phyloP scores from a whole-genome alignment of 345 rosid species.

The Nasturtium officinale region DNA sequence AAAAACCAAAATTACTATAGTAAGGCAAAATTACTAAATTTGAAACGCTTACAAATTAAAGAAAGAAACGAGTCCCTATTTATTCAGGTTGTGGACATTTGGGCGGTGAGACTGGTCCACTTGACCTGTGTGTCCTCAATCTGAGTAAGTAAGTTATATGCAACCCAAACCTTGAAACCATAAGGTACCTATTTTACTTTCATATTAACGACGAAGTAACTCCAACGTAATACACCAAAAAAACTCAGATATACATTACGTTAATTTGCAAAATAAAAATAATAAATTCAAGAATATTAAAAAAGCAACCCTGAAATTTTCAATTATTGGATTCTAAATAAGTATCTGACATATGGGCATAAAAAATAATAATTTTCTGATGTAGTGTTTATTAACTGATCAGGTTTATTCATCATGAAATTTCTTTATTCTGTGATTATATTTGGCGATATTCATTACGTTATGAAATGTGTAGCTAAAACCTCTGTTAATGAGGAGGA shows the following conservation, averaged over 20 bases:
- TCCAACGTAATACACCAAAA: not conserved
- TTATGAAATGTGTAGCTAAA: not conserved
- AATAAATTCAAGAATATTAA: no score
- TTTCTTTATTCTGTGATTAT: not conserved
- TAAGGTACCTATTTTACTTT: not conserved
- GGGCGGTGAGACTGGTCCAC: conserved; percentile 20
- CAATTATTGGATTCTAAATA: no score
- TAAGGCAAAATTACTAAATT: not conserved
- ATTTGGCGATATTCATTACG: not conserved
- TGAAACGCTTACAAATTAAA: not conserved
- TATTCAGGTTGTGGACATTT: conserved; percentile 21
- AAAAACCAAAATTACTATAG: not conserved
- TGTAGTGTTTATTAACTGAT: not conserved
- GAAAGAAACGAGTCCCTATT: not conserved
- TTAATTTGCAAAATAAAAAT: not conserved
- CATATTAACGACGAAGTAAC: not conserved
- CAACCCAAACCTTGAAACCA: not conserved
- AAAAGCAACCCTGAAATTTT: not conserved
- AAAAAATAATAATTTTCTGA: not conserved
- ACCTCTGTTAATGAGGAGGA: not conserved
- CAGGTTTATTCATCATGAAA: not conserved
- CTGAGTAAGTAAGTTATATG: not conserved
- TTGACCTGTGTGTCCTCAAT: not conserved
- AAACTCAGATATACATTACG: not conserved
- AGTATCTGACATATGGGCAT: not conserved